Evolutionary conservation across 495 filamentous ascomycete genomes (phyloP), one percentile per base, ranked within the genome.

Genomic region (Oleoguttula mirabilis): DNA sequence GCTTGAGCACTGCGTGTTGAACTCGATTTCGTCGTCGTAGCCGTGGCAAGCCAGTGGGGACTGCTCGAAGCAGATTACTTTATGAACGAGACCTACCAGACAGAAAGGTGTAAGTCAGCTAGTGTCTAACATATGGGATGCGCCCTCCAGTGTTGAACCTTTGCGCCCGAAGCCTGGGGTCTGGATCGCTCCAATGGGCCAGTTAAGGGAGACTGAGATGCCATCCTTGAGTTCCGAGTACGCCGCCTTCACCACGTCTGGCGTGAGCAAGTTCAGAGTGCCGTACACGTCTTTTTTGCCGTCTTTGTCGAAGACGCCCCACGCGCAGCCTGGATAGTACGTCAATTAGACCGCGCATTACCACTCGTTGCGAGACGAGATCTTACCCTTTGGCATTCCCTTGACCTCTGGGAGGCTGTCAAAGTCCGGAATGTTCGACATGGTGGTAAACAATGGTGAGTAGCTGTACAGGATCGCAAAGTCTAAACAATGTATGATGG

Each of bases 261-360:
- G 71, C 1, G 71, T 78, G 12, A 80, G 55, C 8, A 77, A 57
- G 54, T 79, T 79, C 24, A 78, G 50, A 2, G 69, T 75, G 21
- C 77, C 77, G 36, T 66, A 61, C 27, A 70, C 53, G 47, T 80
- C 77, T 36, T 73, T 73, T 45, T 73, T 60, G 36, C 69, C 73
- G 43, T 73, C 63, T 42, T 70, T 72, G 57, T 80, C 76, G 32
- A 73, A 81, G 14, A 80, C 24, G 3, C 78, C 76, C 77, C 77
- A 80, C 10, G 77, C 70, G 51, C 71, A 78, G 14, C 76, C 77
- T 52, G 31, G 1, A n/a, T n/a, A n/a, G n/a, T n/a, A n/a, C n/a
- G n/a, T n/a, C n/a, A n/a, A n/a, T n/a, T n/a, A n/a, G n/a, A n/a
- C n/a, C n/a, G n/a, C n/a, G n/a, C n/a, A n/a, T n/a, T n/a, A n/a